A percentile compares a stretch with the other conserved stretches of the same genome.
Conservation (phyloP, 108 stramenopile genomes). For the Mediolabrus comicus region DNA sequence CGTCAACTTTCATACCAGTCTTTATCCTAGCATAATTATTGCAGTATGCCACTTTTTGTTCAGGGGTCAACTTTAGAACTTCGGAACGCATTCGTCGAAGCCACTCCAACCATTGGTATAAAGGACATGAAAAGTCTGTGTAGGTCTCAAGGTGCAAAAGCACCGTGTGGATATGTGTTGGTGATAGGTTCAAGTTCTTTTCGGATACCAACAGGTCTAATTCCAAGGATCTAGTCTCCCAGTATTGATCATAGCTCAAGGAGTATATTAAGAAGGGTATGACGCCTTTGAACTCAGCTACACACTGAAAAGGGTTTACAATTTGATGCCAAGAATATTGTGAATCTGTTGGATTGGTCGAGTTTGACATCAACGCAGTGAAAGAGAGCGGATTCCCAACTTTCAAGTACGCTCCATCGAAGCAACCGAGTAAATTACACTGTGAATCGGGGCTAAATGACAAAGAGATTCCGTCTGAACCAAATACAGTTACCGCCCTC, state of each 20-base stretch:
- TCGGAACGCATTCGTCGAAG: not conserved
- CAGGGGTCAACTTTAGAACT: not conserved
- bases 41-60: conserved; percentile 13
- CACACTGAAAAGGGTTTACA: conserved; percentile 18
- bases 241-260: conserved; percentile 42
- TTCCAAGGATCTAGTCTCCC: conserved; percentile 7
- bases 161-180: conserved; percentile 28
- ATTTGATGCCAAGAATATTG: conserved; percentile 25
- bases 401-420: conserved; percentile 26
- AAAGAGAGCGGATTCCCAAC: conserved; percentile 17
- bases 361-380: not conserved
- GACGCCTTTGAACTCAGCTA: conserved; percentile 32
- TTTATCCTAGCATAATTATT: conserved; percentile 22
- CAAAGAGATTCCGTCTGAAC: conserved; percentile 16
- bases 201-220: conserved; percentile 14
- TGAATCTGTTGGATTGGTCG: not conserved
- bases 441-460: conserved; percentile 29
- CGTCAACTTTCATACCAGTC: conserved; percentile 2
- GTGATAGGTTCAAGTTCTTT: conserved; percentile 9
- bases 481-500: conserved; percentile 22
- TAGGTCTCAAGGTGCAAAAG: conserved; percentile 43
- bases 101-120: conserved; percentile 34
- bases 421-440: conserved; percentile 26
- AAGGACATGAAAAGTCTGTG: conserved; percentile 25
- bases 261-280: conserved; percentile 19